Evolutionary conservation across 1,284 basidiomycete genomes (phyloP).

Genomic region (Malassezia slooffiae): DNA sequence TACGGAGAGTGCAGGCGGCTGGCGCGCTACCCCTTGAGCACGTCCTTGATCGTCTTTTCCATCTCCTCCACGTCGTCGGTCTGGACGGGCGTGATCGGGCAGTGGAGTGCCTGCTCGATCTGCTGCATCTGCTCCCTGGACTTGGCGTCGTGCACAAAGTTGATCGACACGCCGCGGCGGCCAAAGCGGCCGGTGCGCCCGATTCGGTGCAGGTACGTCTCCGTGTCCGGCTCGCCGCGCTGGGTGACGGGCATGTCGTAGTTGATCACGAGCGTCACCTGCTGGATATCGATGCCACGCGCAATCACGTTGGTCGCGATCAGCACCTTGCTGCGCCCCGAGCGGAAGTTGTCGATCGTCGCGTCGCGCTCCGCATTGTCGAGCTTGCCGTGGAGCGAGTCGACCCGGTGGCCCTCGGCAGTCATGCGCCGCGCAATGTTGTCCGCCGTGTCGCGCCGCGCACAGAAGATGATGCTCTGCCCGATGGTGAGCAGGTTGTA

Average conservation of each 20-base stretch:
- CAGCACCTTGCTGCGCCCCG: conserved; percentile 89
- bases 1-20: too few relatives aligned
- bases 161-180: conserved; percentile 44
- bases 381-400: conserved; percentile 88
- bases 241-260: conserved; percentile 74
- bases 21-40: too few relatives aligned
- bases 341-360: conserved; percentile 87
- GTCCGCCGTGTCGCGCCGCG: conserved; percentile 76
- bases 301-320: conserved; percentile 99
- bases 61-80: conserved; percentile 45
- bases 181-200: conserved; percentile 51
- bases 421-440: conserved; percentile 81
- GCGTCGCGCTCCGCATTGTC: conserved; percentile 75
- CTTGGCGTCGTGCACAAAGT: conserved; percentile 44
- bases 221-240: conserved; percentile 64
- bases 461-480: conserved; percentile 87
- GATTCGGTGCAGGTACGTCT: conserved; percentile 97
- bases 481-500: conserved; percentile 88
- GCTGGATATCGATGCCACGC: conserved; percentile 93
- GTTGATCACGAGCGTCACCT: conserved; percentile 72
- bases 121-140: conserved; percentile 40
- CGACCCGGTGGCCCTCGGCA: conserved; percentile 86
- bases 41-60: conserved; percentile 43
- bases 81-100: conserved; percentile 34
- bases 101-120: conserved; percentile 40